Evolutionary conservation across 495 filamentous ascomycete species (phyloP).

Genomic region (Acidiella bohemica): DNA sequence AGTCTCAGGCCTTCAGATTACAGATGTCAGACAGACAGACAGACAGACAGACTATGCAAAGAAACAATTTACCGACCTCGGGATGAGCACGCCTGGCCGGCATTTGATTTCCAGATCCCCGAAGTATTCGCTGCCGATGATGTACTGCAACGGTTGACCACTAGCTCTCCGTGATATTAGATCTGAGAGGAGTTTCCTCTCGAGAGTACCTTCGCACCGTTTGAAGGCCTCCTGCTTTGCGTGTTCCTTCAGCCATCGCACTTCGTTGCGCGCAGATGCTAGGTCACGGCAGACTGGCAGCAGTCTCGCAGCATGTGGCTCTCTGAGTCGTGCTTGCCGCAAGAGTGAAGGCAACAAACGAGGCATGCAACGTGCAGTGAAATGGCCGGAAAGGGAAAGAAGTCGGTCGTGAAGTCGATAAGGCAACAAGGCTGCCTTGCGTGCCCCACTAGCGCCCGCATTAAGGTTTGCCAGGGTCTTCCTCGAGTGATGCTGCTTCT

Average conservation of each 20-base stretch:
- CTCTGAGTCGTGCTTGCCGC: constrained; percentile 39
- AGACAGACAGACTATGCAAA: neutral
- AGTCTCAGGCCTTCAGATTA: constrained; percentile 25
- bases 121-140: constrained; percentile 81
- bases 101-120: constrained; percentile 71
- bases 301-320: constrained; percentile 50
- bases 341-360: constrained; percentile 52
- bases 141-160: constrained; percentile 75
- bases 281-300: constrained; percentile 58
- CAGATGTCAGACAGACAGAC: constrained; percentile 9
- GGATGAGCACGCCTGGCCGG: constrained; percentile 65
- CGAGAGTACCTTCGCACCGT: too few species aligned
- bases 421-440: neutral
- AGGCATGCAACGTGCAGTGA: neutral
- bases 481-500: too few species aligned
- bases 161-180: constrained; percentile 34
- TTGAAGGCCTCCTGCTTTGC: constrained; percentile 20
- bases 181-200: neutral
- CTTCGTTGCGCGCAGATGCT: constrained; percentile 54
- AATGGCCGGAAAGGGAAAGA: neutral
- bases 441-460: neutral
- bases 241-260: constrained; percentile 74
- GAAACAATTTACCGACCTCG: constrained; percentile 39
- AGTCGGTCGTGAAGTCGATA: neutral
- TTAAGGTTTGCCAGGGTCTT: too few species aligned